phyloP scores from a whole-genome alignment of 192 early-diverging fungal genomes.

The Coemansia sp. region DNA sequence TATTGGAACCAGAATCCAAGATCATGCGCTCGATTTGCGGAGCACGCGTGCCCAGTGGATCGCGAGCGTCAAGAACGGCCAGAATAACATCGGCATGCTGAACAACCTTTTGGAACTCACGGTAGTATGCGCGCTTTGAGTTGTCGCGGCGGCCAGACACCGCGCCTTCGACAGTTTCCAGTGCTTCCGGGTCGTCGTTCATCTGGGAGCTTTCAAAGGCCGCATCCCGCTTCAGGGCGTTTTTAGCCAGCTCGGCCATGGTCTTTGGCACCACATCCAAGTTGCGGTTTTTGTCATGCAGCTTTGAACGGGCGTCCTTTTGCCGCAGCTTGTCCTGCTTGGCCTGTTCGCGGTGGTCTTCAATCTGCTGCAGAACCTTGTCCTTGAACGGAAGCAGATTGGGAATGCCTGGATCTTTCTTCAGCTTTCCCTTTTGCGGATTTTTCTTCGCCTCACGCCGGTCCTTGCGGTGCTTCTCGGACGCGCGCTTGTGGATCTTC shows the following conservation, averaged over 20 bases:
- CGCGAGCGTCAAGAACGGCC: conserved; percentile 94
- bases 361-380: conserved; percentile 75
- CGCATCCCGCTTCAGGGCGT: conserved; percentile 64
- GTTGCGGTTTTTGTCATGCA: conserved; percentile 67
- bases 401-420: conserved; percentile 96
- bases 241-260: conserved; percentile 69
- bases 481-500: conserved; percentile 47
- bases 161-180: conserved; percentile 63
- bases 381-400: conserved; percentile 86
- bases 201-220: conserved; percentile 45
- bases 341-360: conserved; percentile 58
- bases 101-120: conserved; percentile 95
- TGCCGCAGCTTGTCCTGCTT: conserved; percentile 67
- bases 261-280: conserved; percentile 48
- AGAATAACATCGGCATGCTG: conserved; percentile 98
- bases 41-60: conserved; percentile 92
- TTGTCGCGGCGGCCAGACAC: conserved; percentile 84
- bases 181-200: conserved; percentile 38
- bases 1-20: conserved; percentile 80
- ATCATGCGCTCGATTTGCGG: conserved; percentile 92
- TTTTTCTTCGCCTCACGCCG: conserved; percentile 44
- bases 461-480: conserved; percentile 56
- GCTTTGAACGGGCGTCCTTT: conserved; percentile 57
- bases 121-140: conserved; percentile 93
- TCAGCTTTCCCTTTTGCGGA: conserved; percentile 54